Evolutionary conservation across 805 yeast genomes (phyloP).

Genomic region (Saccharomyces kudriavzevii): DNA sequence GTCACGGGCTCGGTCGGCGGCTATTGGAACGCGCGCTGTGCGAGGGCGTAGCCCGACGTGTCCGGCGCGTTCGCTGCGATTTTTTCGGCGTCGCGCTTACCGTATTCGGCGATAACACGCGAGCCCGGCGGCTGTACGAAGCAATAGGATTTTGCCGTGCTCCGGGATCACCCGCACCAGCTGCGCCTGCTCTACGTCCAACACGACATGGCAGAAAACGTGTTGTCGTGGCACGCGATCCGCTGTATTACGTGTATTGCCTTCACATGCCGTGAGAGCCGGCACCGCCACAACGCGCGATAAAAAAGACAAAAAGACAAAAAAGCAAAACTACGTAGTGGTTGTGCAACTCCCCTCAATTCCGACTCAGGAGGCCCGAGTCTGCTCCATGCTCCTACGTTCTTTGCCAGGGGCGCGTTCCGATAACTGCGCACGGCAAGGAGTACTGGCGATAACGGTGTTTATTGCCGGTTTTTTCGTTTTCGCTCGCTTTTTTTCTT

Average conservation of each 20-base stretch:
- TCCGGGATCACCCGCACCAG: conserved; percentile 18
- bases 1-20: conserved; percentile 17
- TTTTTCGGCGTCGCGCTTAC: conserved; percentile 22
- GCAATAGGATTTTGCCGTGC: conserved; percentile 16
- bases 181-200: not conserved
- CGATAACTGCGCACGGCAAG: conserved; percentile 1
- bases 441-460: not conserved
- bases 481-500: not conserved
- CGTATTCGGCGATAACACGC: conserved; percentile 22
- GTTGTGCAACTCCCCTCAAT: too few relatives aligned
- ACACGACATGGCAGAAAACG: conserved; percentile 1
- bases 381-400: not conserved
- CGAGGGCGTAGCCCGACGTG: not conserved
- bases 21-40: conserved; percentile 6
- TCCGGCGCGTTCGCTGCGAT: not conserved
- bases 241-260: conserved; percentile 7
- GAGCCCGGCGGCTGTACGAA: conserved; percentile 20
- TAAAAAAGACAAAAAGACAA: not conserved
- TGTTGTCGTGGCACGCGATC: not conserved
- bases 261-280: conserved; percentile 1
- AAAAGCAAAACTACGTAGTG: not conserved
- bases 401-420: not conserved
- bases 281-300: not conserved
- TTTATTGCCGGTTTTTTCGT: not conserved
- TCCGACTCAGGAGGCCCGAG: not conserved